A percentile compares a stretch with the other conserved stretches of the same genome.
phyloP scores from a whole-genome alignment of 2,329 filamentous ascomycete species.

The Neocucurbitaria cava region DNA sequence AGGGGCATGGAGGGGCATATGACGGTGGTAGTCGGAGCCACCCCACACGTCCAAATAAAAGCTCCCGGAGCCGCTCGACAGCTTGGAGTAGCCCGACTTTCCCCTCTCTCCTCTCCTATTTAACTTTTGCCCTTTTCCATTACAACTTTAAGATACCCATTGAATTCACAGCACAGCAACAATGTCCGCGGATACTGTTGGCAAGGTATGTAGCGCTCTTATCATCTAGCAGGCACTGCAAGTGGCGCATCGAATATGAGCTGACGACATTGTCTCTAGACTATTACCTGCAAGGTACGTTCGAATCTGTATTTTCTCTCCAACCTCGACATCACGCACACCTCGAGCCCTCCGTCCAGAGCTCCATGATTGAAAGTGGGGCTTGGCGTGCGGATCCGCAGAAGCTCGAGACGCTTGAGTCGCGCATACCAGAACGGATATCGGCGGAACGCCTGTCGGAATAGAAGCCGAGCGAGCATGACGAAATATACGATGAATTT shows the following conservation, averaged over 20 bases:
- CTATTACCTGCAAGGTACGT: conserved; percentile 92
- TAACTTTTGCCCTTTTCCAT: conserved; percentile 4
- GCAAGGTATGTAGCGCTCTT: conserved; percentile 50
- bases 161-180: conserved; percentile 24
- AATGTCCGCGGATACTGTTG: conserved; percentile 63
- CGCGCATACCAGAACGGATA: conserved; percentile 8
- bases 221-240: conserved; percentile 1
- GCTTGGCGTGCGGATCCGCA: conserved; percentile 43
- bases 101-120: conserved; percentile 15
- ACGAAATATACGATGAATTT: background rate
- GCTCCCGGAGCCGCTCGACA: conserved; percentile 29
- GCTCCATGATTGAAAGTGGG: conserved; percentile 2
- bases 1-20: conserved; percentile 40
- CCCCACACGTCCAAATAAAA: conserved; percentile 33
- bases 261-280: conserved; percentile 60
- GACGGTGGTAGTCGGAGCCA: conserved; percentile 20
- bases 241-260: background rate
- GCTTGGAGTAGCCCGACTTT: conserved; percentile 9
- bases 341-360: background rate
- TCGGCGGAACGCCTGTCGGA: conserved; percentile 6
- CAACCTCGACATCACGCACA: conserved; percentile 10
- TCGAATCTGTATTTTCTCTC: conserved; percentile 56
- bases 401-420: background rate
- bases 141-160: conserved; percentile 19
- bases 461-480: background rate